Percentiles rank a stretch among this genome's conserved stretches.
Evolutionary conservation across 495 filamentous ascomycete genomes (phyloP).

Genomic region (Usnea hakonensis): DNA sequence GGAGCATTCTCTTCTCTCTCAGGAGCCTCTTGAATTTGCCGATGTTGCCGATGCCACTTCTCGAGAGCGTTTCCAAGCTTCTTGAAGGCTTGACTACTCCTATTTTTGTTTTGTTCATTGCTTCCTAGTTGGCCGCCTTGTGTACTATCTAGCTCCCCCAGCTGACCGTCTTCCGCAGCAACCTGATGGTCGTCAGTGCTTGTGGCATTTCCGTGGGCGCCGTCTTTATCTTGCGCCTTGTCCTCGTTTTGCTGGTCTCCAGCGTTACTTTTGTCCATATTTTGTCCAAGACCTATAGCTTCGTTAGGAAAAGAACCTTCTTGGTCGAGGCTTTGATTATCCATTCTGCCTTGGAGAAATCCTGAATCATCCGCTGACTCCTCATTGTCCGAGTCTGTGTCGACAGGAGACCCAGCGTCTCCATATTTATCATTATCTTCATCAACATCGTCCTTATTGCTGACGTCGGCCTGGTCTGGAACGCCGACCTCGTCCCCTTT

Average conservation of each 20-base stretch:
- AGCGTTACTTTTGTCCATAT: constrained; percentile 35
- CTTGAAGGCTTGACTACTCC: constrained; percentile 60
- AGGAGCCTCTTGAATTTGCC: constrained; percentile 64
- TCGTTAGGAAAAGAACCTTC: constrained; percentile 65
- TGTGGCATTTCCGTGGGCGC: constrained; percentile 18
- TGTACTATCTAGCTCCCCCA: not conserved
- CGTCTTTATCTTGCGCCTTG: constrained; percentile 42
- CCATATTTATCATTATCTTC: constrained; percentile 40
- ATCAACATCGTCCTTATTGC: constrained; percentile 10
- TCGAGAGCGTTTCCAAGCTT: constrained; percentile 92
- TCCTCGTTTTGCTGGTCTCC: constrained; percentile 33
- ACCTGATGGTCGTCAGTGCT: constrained; percentile 39
- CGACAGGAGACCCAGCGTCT: constrained; percentile 38
- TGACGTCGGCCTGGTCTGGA: not conserved
- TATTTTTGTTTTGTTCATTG: not conserved
- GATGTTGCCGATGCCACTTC: constrained; percentile 77
- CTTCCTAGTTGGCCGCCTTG: not conserved
- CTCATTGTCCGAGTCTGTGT: constrained; percentile 44
- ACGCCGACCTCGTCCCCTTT: constrained; percentile 30
- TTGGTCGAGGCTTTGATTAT: constrained; percentile 46
- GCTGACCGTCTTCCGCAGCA: constrained; percentile 27
- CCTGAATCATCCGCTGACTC: constrained; percentile 39
- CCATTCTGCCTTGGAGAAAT: constrained; percentile 31
- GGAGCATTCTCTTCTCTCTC: constrained; percentile 49
- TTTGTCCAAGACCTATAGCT: constrained; percentile 40